Conservation (phyloP, 2,329 filamentous ascomycete species). For the Phyllosticta citriasiana region DNA sequence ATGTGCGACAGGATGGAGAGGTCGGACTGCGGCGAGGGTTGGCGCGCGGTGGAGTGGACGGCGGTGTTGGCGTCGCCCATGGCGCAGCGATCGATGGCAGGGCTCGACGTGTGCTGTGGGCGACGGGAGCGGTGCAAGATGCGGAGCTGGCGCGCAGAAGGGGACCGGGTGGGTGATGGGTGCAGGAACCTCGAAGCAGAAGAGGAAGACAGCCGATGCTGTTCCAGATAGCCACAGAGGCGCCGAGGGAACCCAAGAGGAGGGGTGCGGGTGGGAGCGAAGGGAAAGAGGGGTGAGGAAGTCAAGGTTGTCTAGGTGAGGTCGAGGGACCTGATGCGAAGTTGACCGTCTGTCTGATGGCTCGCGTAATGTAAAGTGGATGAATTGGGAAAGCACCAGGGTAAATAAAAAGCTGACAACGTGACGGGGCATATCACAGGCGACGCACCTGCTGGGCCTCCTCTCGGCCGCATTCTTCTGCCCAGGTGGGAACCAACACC, state of each 20-base stretch:
- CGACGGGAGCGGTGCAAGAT: background rate
- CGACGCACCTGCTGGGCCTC: background rate
- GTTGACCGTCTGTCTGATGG: conserved; percentile 8
- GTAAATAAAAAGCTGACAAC: conserved; percentile 11
- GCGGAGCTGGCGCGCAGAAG: conserved; percentile 4
- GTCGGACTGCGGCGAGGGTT: conserved; percentile 7
- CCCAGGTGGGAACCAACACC: background rate
- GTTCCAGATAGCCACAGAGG: background rate
- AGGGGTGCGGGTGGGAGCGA: background rate
- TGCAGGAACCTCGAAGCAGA: conserved; percentile 1
- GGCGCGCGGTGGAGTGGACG: background rate
- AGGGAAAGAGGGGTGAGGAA: conserved; percentile 1
- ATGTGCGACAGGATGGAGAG: conserved; percentile 35
- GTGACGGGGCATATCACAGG: conserved; percentile 6
- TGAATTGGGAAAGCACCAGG: conserved; percentile 10
- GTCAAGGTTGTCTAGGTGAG: background rate
- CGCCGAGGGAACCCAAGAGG: background rate
- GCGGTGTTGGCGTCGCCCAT: conserved; percentile 2
- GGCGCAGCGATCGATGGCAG: background rate
- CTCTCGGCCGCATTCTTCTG: background rate
- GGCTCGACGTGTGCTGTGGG: background rate
- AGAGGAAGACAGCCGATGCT: background rate
- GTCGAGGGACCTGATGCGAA: background rate
- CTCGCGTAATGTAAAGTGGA: conserved; percentile 6
- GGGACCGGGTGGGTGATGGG: background rate